phyloP scores from a whole-genome alignment of 768 basidiomycete species.

The Tulasnella sp. region DNA sequence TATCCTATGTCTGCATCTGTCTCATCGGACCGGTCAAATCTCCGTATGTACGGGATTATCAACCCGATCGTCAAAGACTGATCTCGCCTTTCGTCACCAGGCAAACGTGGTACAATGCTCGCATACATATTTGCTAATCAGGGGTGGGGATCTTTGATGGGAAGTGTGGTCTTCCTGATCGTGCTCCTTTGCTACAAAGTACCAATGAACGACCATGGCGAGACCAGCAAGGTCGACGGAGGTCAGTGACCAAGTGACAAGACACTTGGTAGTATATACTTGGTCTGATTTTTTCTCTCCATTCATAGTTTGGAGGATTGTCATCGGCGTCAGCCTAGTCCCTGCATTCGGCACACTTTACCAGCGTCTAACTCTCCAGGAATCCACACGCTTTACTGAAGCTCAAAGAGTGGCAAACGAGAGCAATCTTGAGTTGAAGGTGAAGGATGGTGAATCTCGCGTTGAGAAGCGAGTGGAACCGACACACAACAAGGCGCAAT shows the following conservation, averaged over 20 bases:
- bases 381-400: constrained; percentile 31
- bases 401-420: constrained; percentile 33
- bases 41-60: background rate
- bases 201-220: constrained; percentile 46
- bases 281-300: background rate
- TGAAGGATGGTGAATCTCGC: constrained; percentile 2
- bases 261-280: background rate
- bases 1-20: constrained; percentile 68
- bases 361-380: constrained; percentile 61
- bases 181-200: constrained; percentile 52
- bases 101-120: constrained; percentile 62
- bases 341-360: constrained; percentile 68
- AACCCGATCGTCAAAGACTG: constrained; percentile 39
- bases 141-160: constrained; percentile 60
- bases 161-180: constrained; percentile 50
- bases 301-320: constrained; percentile 55
- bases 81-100: constrained; percentile 42
- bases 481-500: constrained; percentile 38
- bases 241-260: constrained; percentile 31
- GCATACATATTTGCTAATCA: constrained; percentile 66
- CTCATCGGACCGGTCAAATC: constrained; percentile 3
- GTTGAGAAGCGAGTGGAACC: constrained; percentile 2
- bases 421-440: background rate
- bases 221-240: constrained; percentile 58
- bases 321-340: constrained; percentile 59